Conservation (phyloP, 805 yeast genomes). For the Kuraishia ogatae region DNA sequence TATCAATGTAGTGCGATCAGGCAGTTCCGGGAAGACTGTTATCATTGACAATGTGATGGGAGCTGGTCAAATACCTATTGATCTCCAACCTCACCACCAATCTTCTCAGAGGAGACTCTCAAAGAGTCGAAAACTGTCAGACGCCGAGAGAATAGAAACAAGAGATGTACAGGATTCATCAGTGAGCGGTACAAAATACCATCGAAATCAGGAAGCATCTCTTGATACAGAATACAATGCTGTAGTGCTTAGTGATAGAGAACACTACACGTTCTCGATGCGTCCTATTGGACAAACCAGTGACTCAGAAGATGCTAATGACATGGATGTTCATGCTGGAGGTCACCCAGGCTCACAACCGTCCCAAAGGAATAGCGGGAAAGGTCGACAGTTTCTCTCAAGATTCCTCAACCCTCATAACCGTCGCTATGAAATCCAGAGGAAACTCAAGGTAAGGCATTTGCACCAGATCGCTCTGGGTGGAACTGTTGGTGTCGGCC, state of each 20-base stretch:
- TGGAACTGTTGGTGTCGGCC: slow-evolving; percentile 73
- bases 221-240: neutral
- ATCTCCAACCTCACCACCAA: neutral
- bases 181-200: neutral
- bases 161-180: neutral
- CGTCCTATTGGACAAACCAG: neutral
- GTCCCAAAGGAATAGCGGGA: neutral
- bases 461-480: slow-evolving; percentile 73
- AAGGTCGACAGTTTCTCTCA: neutral
- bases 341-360: neutral
- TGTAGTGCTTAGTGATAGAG: neutral
- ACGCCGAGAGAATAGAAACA: neutral
- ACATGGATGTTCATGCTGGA: neutral
- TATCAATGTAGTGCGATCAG: neutral
- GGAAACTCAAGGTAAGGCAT: slow-evolving; percentile 58
- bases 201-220: neutral
- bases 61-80: slow-evolving; percentile 1
- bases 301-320: neutral
- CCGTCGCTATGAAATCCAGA: slow-evolving; percentile 27
- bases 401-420: slow-evolving; percentile 4
- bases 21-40: neutral
- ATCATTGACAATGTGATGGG: slow-evolving; percentile 1
- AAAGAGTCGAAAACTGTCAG: neutral
- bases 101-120: neutral
- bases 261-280: neutral